Base-by-base conservation (phyloP, 306 rosid genomes). In the Quercus glauca region DNA sequence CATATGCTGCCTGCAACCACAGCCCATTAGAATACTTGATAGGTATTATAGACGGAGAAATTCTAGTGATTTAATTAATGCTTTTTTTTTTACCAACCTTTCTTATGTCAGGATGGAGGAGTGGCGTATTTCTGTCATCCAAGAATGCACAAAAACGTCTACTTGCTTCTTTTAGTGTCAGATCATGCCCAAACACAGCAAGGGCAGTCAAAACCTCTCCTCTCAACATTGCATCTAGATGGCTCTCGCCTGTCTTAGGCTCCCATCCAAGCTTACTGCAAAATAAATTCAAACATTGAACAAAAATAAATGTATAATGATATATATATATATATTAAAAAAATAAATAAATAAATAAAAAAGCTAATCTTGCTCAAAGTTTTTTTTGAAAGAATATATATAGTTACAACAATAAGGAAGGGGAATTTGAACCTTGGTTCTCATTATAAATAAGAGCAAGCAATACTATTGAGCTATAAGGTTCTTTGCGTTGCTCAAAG, bases 181-280 rank as follows among this genome's bases (percentile, higher is more conserved):
- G 86, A 23, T 88, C 92, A 64, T 92, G 93, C 75, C 99, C 97
- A 65, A 85, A 88, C 63, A 55, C 52, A 52, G 96, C 91, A 75
- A 95, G 98, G 72, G 91, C 92, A 67, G 91, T 80, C 94, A 95
- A 89, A 85, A 95, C 33, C 81, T 92, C 97, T 84, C 99, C 99
- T 81, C 99, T 92, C 88, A 95, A 87, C 98, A 92, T 86, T 28
- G 97, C 91, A 86, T 95, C 94, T 64, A 90, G 86, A 84, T 88
- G 88, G 83, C 82, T 78, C 83, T 88, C 89, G 0, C 82, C 82
- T 14, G 83, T 85, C 83, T 89, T 92, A 59, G 99, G 89, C 12
- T 94, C 95, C 99, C 99, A 94, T 72, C 99, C 97, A 80, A 94
- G 97, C 88, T 78, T 92, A 89, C 97, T 94, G 83, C 65, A 84